Percentiles rank a stretch among this genome's conserved stretches.
Conservation (phyloP, 306 rosid genomes). For the Acacia acuminata region DNA sequence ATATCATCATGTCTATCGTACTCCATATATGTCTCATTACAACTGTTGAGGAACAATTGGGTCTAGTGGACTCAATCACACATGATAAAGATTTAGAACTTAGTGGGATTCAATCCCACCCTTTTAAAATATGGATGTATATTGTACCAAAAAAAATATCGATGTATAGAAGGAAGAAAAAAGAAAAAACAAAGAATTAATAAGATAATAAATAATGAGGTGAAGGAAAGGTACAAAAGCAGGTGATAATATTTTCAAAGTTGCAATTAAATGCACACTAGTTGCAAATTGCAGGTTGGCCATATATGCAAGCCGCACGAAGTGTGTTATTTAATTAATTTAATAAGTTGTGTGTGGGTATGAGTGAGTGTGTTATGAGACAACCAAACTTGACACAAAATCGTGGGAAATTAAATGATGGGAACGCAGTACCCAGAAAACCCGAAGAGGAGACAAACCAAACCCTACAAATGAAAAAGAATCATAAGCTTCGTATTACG, state of each 20-base stretch:
- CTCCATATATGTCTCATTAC: not conserved
- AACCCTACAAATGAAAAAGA: not conserved
- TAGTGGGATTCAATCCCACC: too few species aligned
- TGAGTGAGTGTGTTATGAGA: not conserved
- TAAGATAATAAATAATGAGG: not conserved
- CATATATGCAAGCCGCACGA: conserved; percentile 25
- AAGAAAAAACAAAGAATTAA: not conserved
- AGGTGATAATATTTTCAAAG: not conserved
- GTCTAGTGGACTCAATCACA: conserved; percentile 31
- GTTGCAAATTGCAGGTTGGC: conserved; percentile 15
- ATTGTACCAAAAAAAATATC: too few species aligned
- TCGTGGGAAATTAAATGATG: not conserved
- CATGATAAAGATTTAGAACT: too few species aligned
- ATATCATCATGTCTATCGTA: conserved; percentile 1
- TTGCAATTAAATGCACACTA: not conserved
- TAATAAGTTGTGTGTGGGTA: not conserved
- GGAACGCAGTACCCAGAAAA: not conserved
- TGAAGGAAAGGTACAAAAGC: not conserved
- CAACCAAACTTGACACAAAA: conserved; percentile 46
- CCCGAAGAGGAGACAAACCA: not conserved
- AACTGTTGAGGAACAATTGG: conserved; percentile 19
- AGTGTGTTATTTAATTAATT: not conserved
- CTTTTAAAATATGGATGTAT: too few species aligned
- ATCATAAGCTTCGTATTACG: not conserved
- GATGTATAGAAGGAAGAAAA: too few species aligned